Evolutionary conservation across 345 rosid genomes (phyloP), one percentile per base, ranked within the genome.

Genomic region (Corchorus capsularis): DNA sequence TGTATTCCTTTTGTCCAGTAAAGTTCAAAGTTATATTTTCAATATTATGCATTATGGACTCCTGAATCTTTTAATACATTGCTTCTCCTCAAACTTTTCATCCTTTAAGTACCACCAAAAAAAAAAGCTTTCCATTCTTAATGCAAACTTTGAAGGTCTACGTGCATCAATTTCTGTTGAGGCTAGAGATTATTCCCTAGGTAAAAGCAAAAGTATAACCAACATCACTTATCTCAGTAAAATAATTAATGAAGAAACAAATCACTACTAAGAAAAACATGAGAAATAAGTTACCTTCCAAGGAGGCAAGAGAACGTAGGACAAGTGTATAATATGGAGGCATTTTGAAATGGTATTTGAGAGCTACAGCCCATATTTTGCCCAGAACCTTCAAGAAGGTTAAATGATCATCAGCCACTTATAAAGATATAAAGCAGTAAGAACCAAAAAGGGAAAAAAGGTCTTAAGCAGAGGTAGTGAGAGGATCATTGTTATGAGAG

Each of bases 321-420:
- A 93, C 89, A 80, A 95, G 94, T 13, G 99, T 95, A 81, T 87
- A 95, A 83, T 91, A 95, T 72, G 98, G 98, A 5, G 98, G 99
- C 99, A 95, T 95, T 78, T 93, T 93, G 76, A 91, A 90, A 77
- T 93, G 95, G 86, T 90, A 89, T 77, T 93, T 95, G 85, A 95
- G 79, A 63, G 99, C 99, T 81, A 95, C 69, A 64, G 93, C 86
- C 92, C 94, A 78, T 79, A 93, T 89, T 85, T 90, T 93, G 75
- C 93, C 85, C 65, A 95, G 87, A 82, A 95, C 98, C 99, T 94
- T 77, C 73, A 82, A 59, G 41, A 75, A 82, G 43, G 46, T 8
- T 35, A 61, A 50, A 54, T 2, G 46, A 53, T 32, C 43, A 27
- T 56, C 50, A 74, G 67, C 55, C 69, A 61, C 67, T 47, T 62